phyloP scores from a whole-genome alignment of 2,329 filamentous ascomycete genomes.

The Curvularia sp. region DNA sequence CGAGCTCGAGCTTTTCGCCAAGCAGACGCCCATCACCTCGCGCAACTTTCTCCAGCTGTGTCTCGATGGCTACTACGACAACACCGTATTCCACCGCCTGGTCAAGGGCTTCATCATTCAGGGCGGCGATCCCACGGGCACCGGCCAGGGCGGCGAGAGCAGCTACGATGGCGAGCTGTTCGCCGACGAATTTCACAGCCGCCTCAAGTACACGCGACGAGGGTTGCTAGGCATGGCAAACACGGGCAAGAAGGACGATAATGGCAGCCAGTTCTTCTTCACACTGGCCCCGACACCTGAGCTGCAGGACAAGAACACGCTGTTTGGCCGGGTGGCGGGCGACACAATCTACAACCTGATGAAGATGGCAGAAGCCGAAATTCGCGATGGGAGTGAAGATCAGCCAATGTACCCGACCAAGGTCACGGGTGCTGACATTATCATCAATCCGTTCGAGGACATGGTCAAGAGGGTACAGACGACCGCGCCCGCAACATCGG shows the following conservation, averaged over 20 bases:
- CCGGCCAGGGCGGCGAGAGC: conserved; percentile 87
- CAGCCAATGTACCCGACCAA: conserved; percentile 85
- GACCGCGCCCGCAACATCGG: conserved; percentile 58
- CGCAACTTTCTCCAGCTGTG: conserved; percentile 96
- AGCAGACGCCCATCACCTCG: conserved; percentile 87
- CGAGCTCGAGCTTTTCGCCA: conserved; percentile 90
- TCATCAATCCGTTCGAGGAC: conserved; percentile 82
- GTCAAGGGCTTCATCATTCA: conserved; percentile 93
- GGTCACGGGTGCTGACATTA: conserved; percentile 74
- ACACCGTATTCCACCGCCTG: conserved; percentile 91
- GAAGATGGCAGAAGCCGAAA: conserved; percentile 88
- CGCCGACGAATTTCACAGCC: conserved; percentile 88
- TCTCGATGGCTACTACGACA: conserved; percentile 93
- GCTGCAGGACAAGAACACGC: conserved; percentile 85
- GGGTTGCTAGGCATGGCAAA: conserved; percentile 97
- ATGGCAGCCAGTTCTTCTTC: conserved; percentile 97
- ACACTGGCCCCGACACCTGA: conserved; percentile 84
- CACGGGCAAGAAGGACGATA: conserved; percentile 75
- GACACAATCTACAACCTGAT: conserved; percentile 96
- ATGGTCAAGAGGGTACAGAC: conserved; percentile 74
- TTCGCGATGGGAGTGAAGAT: conserved; percentile 77
- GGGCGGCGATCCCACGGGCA: conserved; percentile 92
- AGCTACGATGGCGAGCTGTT: conserved; percentile 87
- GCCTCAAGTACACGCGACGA: conserved; percentile 89
- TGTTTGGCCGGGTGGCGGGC: conserved; percentile 90